A percentile compares a stretch with the other conserved stretches of the same genome.
Conservation (phyloP, 129 eudicot species). For the Apium graveolens region DNA sequence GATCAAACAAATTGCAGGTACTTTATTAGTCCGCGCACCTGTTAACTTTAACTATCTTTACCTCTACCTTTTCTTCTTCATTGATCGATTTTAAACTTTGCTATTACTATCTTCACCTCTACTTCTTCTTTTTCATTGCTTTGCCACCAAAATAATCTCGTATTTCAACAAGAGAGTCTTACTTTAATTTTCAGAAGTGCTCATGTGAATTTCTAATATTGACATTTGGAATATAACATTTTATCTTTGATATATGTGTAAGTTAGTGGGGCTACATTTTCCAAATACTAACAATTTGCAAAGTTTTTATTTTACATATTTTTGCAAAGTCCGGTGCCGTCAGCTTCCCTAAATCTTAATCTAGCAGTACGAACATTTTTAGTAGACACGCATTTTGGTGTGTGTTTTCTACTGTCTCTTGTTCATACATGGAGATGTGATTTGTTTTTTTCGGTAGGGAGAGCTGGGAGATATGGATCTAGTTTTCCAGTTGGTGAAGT, state of each 20-base stretch:
- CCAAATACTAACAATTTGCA: background rate
- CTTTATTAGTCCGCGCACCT: background rate
- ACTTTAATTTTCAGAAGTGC: background rate
- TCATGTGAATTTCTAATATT: background rate
- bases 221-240: background rate
- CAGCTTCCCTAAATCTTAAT: too few relatives aligned
- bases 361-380: background rate
- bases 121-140: background rate
- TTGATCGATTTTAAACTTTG: background rate
- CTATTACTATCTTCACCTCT: slow-evolving; percentile 1
- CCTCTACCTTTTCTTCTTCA: background rate
- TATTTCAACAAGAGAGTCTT: background rate
- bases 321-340: too few relatives aligned
- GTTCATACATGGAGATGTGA: background rate
- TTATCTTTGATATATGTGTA: background rate
- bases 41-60: slow-evolving; percentile 5
- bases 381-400: background rate
- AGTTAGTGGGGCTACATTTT: background rate
- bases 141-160: background rate
- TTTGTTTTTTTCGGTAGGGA: slow-evolving; percentile 41
- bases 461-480: slow-evolving; percentile 96
- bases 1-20: slow-evolving; percentile 97
- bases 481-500: slow-evolving; percentile 86
- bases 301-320: background rate
- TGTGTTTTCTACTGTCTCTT: background rate